Evolutionary conservation across 768 basidiomycete genomes (phyloP).

Genomic region (Termitomyces sp.): DNA sequence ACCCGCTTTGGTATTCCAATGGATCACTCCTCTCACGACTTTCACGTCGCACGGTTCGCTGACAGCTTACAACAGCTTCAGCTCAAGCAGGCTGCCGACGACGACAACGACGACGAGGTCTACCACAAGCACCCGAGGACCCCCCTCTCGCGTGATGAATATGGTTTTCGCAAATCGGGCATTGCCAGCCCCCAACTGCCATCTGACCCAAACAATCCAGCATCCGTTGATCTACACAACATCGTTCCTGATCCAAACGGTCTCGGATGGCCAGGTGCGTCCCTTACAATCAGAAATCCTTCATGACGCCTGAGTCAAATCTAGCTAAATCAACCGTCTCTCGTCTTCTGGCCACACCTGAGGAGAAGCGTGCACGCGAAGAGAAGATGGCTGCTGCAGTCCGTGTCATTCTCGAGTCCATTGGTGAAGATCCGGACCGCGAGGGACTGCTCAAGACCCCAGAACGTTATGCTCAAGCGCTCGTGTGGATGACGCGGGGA

Average conservation of each 20-base stretch:
- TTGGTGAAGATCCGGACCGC: conserved; percentile 95
- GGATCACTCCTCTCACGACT: conserved; percentile 8
- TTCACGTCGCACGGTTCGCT: conserved; percentile 36
- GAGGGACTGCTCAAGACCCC: conserved; percentile 92
- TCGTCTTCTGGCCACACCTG: conserved; percentile 74
- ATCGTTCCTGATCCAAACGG: conserved; percentile 61
- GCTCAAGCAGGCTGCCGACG: conserved; percentile 15
- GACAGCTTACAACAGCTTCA: conserved; percentile 44
- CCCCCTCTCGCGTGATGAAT: conserved; percentile 60
- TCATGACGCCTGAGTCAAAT: conserved; percentile 2
- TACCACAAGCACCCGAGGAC: conserved; percentile 10
- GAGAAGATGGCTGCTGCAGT: conserved; percentile 78
- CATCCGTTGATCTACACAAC: conserved; percentile 32
- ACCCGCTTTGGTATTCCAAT: conserved; percentile 5
- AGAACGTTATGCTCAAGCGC: conserved; percentile 91
- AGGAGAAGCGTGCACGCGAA: conserved; percentile 67
- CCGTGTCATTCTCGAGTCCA: conserved; percentile 90
- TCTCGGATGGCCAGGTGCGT: conserved; percentile 87
- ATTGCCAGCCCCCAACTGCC: conserved; percentile 51
- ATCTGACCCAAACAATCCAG: conserved; percentile 21
- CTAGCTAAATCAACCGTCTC: conserved; percentile 87
- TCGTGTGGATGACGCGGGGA: conserved; percentile 99
- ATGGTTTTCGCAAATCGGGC: conserved; percentile 77
- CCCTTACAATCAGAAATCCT: not conserved
- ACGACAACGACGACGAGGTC: conserved; percentile 1